A percentile compares a stretch with the other conserved stretches of the same genome.
These are phyloP conservation scores for Ogataea henricii DNA, from an alignment of 805 yeast species.

Conservation along the genomic window DNA sequence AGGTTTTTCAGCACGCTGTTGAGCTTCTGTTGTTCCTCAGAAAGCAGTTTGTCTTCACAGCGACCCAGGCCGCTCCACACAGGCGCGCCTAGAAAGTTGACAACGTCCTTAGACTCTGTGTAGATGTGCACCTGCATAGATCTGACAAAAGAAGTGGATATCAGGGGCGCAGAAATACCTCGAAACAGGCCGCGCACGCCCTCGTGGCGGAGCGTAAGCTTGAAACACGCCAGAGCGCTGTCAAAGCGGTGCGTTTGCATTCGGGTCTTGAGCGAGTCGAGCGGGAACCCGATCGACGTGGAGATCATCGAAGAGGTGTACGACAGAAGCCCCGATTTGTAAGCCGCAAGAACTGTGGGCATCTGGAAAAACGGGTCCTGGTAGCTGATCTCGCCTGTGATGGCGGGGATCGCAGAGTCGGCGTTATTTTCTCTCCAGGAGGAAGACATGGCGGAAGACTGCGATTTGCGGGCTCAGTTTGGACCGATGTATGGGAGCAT, in stretches of 20 bases:
- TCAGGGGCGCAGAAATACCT: constrained; percentile 73
- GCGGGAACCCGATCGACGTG: constrained; percentile 76
- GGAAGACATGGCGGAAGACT: constrained; percentile 4
- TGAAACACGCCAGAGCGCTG: constrained; percentile 58
- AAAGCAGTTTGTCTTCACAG: not conserved
- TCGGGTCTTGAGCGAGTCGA: constrained; percentile 84
- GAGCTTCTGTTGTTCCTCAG: constrained; percentile 12
- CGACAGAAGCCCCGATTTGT: constrained; percentile 60
- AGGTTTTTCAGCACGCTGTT: constrained; percentile 37
- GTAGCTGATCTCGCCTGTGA: constrained; percentile 55
- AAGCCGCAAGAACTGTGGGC: constrained; percentile 51
- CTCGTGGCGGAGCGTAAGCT: constrained; percentile 55
- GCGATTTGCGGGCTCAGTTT: no score
- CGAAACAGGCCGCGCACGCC: constrained; percentile 73
- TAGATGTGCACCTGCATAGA: constrained; percentile 68
- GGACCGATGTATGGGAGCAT: not conserved
- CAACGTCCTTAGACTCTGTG: constrained; percentile 51
- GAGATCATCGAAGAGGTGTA: constrained; percentile 63
- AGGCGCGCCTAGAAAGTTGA: constrained; percentile 16
- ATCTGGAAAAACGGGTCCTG: constrained; percentile 48
- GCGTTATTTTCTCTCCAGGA: not conserved
- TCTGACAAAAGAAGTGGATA: constrained; percentile 64
- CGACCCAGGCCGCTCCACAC: constrained; percentile 16
- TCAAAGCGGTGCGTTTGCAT: constrained; percentile 76
- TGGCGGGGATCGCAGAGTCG: constrained; percentile 48